A percentile compares a stretch with the other conserved stretches of the same genome.
These are phyloP conservation scores for Ceratobasidium sp. DNA, from an alignment of 1,284 basidiomycete species.

Conservation along the genomic window DNA sequence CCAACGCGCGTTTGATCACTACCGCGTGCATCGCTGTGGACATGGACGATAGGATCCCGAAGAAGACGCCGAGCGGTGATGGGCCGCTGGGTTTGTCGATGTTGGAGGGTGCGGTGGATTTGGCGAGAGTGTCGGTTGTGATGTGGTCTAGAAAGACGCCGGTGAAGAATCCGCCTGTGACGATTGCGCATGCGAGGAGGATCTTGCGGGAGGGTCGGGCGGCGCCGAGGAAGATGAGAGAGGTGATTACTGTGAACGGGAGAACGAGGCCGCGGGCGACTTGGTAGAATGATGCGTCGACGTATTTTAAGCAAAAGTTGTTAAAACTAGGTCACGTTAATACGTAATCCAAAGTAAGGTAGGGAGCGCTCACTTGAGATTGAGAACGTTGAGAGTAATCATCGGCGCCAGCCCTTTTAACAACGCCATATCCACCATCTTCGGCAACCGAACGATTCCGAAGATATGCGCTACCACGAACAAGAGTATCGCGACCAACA, in stretches of 20 bases:
- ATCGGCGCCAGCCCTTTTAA: slow-evolving; percentile 80
- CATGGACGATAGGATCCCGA: slow-evolving; percentile 80
- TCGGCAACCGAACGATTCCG: slow-evolving; percentile 60
- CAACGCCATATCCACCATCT: slow-evolving; percentile 63
- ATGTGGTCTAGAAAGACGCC: slow-evolving; percentile 84
- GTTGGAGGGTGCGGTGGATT: background rate
- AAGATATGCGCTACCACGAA: slow-evolving; percentile 74
- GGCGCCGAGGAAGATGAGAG: slow-evolving; percentile 74
- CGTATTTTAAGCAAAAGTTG: slow-evolving; percentile 91
- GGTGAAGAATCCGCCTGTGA: slow-evolving; percentile 86
- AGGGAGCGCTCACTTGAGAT: slow-evolving; percentile 71
- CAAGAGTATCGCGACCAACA: slow-evolving; percentile 80
- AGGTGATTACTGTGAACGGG: slow-evolving; percentile 86
- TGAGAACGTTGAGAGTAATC: slow-evolving; percentile 79
- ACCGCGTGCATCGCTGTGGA: slow-evolving; percentile 87
- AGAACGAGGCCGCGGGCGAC: slow-evolving; percentile 88
- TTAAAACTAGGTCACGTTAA: slow-evolving; percentile 70
- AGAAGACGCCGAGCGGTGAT: slow-evolving; percentile 69
- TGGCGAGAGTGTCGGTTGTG: slow-evolving; percentile 59
- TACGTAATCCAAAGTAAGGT: background rate
- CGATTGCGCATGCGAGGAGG: slow-evolving; percentile 76
- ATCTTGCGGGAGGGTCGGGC: slow-evolving; percentile 79
- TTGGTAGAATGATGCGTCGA: slow-evolving; percentile 93
- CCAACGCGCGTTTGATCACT: slow-evolving; percentile 84
- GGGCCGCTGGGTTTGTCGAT: slow-evolving; percentile 50